Evolutionary conservation across 148 eudicot genomes (phyloP).

Genomic region (Rhododendron mucronatum): DNA sequence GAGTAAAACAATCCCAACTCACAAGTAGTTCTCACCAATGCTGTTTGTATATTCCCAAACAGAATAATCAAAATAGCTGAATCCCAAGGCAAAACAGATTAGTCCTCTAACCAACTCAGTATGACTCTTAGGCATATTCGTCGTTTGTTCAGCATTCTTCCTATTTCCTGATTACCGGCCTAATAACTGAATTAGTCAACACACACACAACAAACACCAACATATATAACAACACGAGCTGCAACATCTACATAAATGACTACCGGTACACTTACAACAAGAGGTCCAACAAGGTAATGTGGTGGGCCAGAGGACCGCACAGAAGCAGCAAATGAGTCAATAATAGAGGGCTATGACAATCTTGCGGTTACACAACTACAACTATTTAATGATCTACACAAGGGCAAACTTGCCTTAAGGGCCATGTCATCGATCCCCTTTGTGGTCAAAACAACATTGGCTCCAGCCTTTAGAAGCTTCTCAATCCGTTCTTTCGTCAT

Average conservation of each 20-base stretch:
- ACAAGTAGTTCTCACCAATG: background rate
- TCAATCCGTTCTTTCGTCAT: slow-evolving; percentile 96
- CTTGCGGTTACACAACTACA: background rate
- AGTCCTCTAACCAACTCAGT: background rate
- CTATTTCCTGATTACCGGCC: background rate
- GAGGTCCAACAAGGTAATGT: background rate
- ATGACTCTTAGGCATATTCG: background rate
- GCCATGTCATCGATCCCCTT: slow-evolving; percentile 99
- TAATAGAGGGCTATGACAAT: background rate
- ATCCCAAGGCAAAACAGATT: background rate
- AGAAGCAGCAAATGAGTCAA: background rate
- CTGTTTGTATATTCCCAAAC: background rate
- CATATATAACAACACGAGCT: background rate
- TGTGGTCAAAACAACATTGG: slow-evolving; percentile 85
- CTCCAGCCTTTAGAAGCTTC: slow-evolving; percentile 88
- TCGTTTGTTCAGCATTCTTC: background rate
- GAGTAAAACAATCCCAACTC: background rate
- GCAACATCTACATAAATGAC: background rate
- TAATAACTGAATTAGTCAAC: background rate
- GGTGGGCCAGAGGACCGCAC: background rate
- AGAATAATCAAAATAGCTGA: background rate
- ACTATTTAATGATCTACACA: background rate
- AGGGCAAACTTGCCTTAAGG: slow-evolving; percentile 61
- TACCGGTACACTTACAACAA: background rate
- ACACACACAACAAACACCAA: background rate